These are phyloP conservation scores for Diplotaxis tenuifolia DNA, from an alignment of 345 rosid species.

Conservation along the genomic window DNA sequence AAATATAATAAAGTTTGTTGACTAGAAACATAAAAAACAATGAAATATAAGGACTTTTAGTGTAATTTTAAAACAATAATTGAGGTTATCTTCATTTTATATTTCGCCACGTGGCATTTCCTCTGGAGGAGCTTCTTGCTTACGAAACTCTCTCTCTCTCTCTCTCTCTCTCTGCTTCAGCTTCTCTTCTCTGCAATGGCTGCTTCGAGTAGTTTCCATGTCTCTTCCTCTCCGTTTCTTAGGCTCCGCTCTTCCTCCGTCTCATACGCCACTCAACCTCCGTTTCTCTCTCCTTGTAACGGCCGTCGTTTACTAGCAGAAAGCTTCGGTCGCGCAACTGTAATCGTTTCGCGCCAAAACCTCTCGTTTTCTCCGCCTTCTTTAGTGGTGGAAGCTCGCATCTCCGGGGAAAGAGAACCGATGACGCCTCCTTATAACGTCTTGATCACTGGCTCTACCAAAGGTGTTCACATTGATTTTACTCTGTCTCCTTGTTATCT, in stretches of 20 bases:
- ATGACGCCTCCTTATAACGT: constrained; percentile 81
- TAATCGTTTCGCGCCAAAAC: constrained; percentile 38
- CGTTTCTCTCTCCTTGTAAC: neutral
- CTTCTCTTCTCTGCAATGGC: constrained; percentile 20
- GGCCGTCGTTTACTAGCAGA: neutral
- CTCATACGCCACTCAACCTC: neutral
- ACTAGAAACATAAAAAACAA: constrained; percentile 9
- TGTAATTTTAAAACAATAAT: constrained; percentile 21
- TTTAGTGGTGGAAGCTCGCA: constrained; percentile 29
- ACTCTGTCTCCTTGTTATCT: neutral
- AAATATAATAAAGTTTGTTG: too few species aligned
- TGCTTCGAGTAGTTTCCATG: constrained; percentile 13
- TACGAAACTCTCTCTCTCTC: constrained; percentile 19
- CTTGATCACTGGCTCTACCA: constrained; percentile 84
- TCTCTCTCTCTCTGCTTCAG: neutral
- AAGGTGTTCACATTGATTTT: constrained; percentile 60
- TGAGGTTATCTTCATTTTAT: constrained; percentile 14
- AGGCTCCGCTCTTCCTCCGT: constrained; percentile 19
- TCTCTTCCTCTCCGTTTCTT: constrained; percentile 29
- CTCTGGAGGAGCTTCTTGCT: neutral
- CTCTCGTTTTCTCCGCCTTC: constrained; percentile 15
- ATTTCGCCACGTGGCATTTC: constrained; percentile 24
- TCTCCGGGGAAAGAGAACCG: constrained; percentile 46
- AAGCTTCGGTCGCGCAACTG: constrained; percentile 11
- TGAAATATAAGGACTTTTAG: neutral